Base-by-base conservation (phyloP, 129 eudicot genomes). In the Saussurea involucrata region DNA sequence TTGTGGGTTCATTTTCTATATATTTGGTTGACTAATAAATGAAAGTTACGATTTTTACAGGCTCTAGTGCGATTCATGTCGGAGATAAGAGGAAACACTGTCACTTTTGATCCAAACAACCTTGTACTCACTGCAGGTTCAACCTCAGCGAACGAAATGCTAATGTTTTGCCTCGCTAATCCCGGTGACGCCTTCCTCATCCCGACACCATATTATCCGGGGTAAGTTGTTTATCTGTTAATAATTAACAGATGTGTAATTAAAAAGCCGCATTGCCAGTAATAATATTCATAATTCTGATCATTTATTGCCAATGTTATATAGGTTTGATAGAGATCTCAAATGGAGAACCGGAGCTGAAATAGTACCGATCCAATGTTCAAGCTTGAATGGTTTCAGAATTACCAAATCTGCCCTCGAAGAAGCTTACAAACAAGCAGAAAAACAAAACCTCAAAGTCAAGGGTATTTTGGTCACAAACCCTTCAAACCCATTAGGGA, bases 241-340 rank as follows among this genome's bases (percentile, higher is more conserved):
- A n/a, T 28, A 27, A 37, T n/a, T 68, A 24, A 6, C 28, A 24
- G 9, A 18, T 73, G 24, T 0, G 25, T 17, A 17, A 17, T 18
- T 32, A 10, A 31, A 64, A 64, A 11, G 7, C 21, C 77, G 46
- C 42, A 44, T 67, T 55, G 1, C 44, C 1, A 71, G 6, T 27
- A 37, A 72, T 27, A 29, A n/a, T 17, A 8, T 10, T 55, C 21
- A 1, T 22, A 0, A 3, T 34, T 67, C 49, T 37, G 27, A 68
- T 74, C 49, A 25, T 17, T 2, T 20, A 37, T 46, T 61, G 5
- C 24, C 12, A 34, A 66, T 55, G 7, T 44, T 60, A 40, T 84
- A 76, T 89, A 95, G 98, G 82, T 95, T 91, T 78, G 99, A 95
- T 75, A 88, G 99, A 80, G 99, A 95, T 81, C 96, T 95, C 55